Base-by-base conservation (phyloP, 2,329 filamentous ascomycete genomes). In the Colletotrichum theobromicola region DNA sequence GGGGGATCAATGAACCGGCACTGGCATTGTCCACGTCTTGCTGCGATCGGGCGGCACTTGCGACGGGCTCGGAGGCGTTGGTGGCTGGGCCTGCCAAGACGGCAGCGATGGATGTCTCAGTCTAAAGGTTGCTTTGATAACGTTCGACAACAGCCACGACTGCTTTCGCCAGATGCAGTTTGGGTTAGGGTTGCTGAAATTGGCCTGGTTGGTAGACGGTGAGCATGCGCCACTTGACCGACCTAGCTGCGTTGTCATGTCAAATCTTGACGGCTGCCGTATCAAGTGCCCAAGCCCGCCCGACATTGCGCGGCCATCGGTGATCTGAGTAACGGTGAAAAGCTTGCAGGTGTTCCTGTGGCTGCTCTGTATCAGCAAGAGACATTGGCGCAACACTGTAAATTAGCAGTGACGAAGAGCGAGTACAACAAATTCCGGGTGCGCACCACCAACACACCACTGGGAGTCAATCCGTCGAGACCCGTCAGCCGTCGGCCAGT, bases 51-150 rank as follows among this genome's bases (percentile, higher is more conserved):
- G 32, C 50, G 53, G 63, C 46, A 58, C 24, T 42, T 24, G 50
- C 50, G n/a, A 55, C 16, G 24, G 16, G 64, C 64, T 58, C 16
- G 30, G 32, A 24, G 46, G 35, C 53, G 37, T 62, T 66, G 15
- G 63, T 37, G 55, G 62, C 55, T 72, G 57, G 62, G 63, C 34
- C 57, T 72, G 55, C 68, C 42, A 67, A 67, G 72, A 67, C 28
- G 42, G 69, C 62, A 72, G 28, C 55, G 37, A 67, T 18, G 53
- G 58, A 50, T 67, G 68, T 67, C 68, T 72, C 42, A 63, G 42
- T 61, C 61, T 37, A 28, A 30, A 37, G 21, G 65, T 13, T 62
- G 28, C 62, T 62, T 61, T 55, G 63, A 72, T 15, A 26, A 58
- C 42, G 26, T 16, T 46, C 24, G 21, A 9, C 34, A 28, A 62